Base-by-base conservation (phyloP, 208 protist species). In the Leishmania mexicana region DNA sequence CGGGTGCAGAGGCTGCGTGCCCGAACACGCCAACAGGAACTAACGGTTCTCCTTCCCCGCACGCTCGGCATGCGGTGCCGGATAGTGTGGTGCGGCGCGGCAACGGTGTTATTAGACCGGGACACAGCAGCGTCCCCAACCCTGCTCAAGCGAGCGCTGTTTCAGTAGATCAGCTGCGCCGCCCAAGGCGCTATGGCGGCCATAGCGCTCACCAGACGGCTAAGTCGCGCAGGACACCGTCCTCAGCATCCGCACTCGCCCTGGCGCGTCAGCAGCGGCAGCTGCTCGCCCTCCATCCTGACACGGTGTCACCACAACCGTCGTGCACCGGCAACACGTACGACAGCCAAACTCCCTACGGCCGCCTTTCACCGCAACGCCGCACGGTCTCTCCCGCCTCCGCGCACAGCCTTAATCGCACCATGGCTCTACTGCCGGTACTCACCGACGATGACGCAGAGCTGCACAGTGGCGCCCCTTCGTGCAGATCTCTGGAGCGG, bases 281-380 rank as follows among this genome's bases (percentile, higher is more conserved):
- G 19, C 40, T 74, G 28, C 71, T 74, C 19, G 64, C 79, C 24
- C 65, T 81, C 4, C 85, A 86, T 57, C 81, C 85, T 11, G 75
- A 79, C 85, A 88, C 78, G 6, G 79, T 86, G 15, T 67, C 78
- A 40, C 75, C 45, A 21, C 62, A 62, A n/a, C 45, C 49, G 54
- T 58, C 68, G 60, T 67, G 53, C 15, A 77, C 68, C 1, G 28
- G 51, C 15, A 89, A 73, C 79, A 79, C 71, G 24, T 87, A 87
- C 53, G 83, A 82, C 51, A 13, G 42, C 35, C 49, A 75, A 40
- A 87, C 83, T 4, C 78, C 83, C 15, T 89, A 87, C 57, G 83
- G 75, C 21, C 78, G 72, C 35, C 75, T 89, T 24, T 68, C 75
- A 40, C 78, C 83, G 15, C 80, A 75, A 19, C 76, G 78, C 57